Evolutionary conservation across 2,329 filamentous ascomycete species (phyloP).

Genomic region (Fusarium miscanthi): DNA sequence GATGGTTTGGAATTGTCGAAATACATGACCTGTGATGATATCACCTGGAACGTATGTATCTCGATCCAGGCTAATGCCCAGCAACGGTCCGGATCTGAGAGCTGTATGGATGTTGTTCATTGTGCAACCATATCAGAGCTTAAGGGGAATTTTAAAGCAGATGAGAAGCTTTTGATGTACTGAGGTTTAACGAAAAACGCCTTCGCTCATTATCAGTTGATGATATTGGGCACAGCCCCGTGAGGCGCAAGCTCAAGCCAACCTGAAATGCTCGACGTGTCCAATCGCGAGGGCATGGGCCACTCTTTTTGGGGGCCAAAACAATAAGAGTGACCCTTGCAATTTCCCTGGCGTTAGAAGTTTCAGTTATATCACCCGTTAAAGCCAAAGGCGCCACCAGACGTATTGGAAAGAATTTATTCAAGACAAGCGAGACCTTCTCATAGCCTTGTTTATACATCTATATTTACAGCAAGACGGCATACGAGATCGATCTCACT

Average conservation of each 20-base stretch:
- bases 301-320: background rate
- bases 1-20: slow-evolving; percentile 34
- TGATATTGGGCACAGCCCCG: background rate
- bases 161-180: background rate
- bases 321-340: background rate
- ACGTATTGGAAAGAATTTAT: background rate
- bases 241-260: background rate
- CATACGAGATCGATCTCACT: background rate
- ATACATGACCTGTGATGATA: slow-evolving; percentile 43
- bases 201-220: background rate
- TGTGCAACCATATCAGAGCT: rapidly evolving
- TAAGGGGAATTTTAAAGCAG: rapidly evolving
- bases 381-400: background rate
- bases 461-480: background rate
- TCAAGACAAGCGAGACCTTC: too few relatives aligned
- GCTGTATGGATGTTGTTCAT: background rate
- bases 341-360: rapidly evolving
- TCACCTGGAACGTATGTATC: slow-evolving; percentile 39
- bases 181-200: rapidly evolving
- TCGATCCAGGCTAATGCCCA: slow-evolving; percentile 25
- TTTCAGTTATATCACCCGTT: background rate
- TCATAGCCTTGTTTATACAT: background rate
- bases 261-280: background rate
- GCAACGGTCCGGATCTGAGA: background rate
- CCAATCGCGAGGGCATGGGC: background rate